Percentiles rank a stretch among this genome's conserved stretches.
These are phyloP conservation scores for Chlamydomonas schloesseri DNA, from an alignment of 139 green algal species.

Conservation along the genomic window DNA sequence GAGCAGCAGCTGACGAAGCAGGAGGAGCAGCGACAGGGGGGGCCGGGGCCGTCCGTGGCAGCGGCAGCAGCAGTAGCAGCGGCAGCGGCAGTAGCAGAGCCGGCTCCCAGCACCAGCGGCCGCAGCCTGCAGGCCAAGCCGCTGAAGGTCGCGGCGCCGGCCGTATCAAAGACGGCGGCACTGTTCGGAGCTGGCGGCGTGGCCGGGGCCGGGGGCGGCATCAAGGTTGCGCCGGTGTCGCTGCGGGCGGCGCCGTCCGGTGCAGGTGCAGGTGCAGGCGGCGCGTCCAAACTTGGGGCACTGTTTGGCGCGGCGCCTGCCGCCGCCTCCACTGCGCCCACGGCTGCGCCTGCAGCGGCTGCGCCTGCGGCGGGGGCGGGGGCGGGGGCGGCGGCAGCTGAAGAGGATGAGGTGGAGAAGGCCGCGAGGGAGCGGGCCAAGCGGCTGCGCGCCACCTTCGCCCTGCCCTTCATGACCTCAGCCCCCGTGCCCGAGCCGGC, in stretches of 20 bases:
- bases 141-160: neutral
- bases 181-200: constrained; percentile 4
- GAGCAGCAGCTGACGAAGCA: no score
- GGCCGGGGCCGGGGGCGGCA: neutral
- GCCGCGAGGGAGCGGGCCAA: constrained; percentile 20
- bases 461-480: constrained; percentile 9
- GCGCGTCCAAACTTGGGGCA: neutral
- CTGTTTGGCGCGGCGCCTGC: neutral
- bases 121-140: neutral
- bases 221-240: neutral
- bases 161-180: neutral
- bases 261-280: constrained; percentile 4
- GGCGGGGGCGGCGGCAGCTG: neutral
- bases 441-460: constrained; percentile 12
- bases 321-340: neutral
- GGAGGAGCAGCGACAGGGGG: no score
- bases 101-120: neutral
- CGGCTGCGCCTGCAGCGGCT: neutral
- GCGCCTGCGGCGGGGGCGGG: neutral
- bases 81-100: neutral
- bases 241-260: constrained; percentile 19
- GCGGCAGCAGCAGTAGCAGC: neutral
- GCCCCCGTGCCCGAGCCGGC: neutral
- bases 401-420: neutral
- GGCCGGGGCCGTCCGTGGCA: neutral